These are phyloP conservation scores for Tylopilus sp. DNA, from an alignment of 768 basidiomycete species.

Conservation along the genomic window DNA sequence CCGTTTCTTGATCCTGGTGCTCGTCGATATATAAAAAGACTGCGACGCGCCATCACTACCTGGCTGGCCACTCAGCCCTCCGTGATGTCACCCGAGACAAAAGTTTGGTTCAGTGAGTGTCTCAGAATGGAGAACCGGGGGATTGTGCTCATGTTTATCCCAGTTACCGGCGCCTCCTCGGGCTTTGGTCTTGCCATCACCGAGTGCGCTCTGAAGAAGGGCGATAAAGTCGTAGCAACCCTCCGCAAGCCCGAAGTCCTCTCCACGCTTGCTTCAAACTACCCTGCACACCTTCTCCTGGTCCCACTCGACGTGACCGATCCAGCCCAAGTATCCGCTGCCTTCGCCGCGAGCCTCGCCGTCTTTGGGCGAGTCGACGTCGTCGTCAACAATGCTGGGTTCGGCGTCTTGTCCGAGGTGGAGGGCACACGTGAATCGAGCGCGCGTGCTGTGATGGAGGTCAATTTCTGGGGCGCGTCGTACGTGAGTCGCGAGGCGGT, in stretches of 20 bases:
- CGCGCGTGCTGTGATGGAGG: slow-evolving; percentile 37
- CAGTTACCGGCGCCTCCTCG: background rate
- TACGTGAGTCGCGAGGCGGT: slow-evolving; percentile 35
- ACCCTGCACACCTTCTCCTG: slow-evolving; percentile 33
- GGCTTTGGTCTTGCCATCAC: background rate
- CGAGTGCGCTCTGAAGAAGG: slow-evolving; percentile 12
- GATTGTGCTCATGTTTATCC: background rate
- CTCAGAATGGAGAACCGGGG: background rate
- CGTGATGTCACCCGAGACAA: background rate
- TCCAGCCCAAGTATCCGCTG: background rate
- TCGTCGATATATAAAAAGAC: too few species aligned
- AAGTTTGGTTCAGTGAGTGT: background rate
- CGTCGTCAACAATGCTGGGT: slow-evolving; percentile 1
- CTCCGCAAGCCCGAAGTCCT: slow-evolving; percentile 37
- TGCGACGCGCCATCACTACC: too few species aligned
- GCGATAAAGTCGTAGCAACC: slow-evolving; percentile 43
- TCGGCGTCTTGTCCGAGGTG: background rate
- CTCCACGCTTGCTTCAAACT: slow-evolving; percentile 21
- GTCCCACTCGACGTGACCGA: slow-evolving; percentile 39
- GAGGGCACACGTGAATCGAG: slow-evolving; percentile 33
- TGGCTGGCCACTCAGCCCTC: background rate
- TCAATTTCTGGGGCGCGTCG: too few species aligned
- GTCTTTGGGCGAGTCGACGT: slow-evolving; percentile 27
- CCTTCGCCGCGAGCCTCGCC: background rate
- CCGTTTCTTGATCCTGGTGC: too few species aligned